These are phyloP conservation scores for Silene uniflora DNA, from an alignment of 148 eudicot species.

Conservation along the genomic window DNA sequence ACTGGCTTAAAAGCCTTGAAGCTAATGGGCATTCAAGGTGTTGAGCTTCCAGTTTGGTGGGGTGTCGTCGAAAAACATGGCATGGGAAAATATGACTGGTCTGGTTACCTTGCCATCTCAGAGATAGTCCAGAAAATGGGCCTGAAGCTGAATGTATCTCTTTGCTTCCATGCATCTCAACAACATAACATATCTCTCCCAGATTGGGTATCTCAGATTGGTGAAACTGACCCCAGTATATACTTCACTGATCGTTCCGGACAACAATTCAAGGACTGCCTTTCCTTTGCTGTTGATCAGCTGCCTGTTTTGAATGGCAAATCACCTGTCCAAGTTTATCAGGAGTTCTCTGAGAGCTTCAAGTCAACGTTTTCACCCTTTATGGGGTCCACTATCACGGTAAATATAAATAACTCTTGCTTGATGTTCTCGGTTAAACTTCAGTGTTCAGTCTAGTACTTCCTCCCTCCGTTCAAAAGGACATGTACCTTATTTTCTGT, in stretches of 20 bases:
- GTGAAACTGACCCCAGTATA: conserved; percentile 49
- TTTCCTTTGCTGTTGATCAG: conserved; percentile 68
- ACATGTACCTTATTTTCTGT: neutral
- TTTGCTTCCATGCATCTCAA: conserved; percentile 66
- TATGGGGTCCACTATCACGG: conserved; percentile 84
- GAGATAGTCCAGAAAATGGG: conserved; percentile 59
- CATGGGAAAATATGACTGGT: conserved; percentile 73
- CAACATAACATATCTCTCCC: conserved; percentile 58
- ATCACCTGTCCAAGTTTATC: conserved; percentile 64
- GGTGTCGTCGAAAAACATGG: conserved; percentile 67
- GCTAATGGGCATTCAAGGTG: conserved; percentile 80
- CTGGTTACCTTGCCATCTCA: conserved; percentile 57
- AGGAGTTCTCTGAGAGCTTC: conserved; percentile 66
- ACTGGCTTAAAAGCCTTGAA: conserved; percentile 76
- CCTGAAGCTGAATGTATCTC: conserved; percentile 54
- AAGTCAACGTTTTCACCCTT: conserved; percentile 49
- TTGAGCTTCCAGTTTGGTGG: conserved; percentile 95
- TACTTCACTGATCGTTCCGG: conserved; percentile 65
- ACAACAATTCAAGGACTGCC: conserved; percentile 49
- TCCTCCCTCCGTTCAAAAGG: neutral
- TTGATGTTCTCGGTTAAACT: neutral
- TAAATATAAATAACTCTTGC: conserved; percentile 10
- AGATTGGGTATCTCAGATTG: conserved; percentile 63
- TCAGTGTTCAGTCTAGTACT: neutral
- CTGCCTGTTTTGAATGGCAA: conserved; percentile 68